Percentiles rank a stretch among this genome's conserved stretches.
These are phyloP conservation scores for Suhomyces sp. DNA, from an alignment of 805 yeast genomes.

Conservation along the genomic window DNA sequence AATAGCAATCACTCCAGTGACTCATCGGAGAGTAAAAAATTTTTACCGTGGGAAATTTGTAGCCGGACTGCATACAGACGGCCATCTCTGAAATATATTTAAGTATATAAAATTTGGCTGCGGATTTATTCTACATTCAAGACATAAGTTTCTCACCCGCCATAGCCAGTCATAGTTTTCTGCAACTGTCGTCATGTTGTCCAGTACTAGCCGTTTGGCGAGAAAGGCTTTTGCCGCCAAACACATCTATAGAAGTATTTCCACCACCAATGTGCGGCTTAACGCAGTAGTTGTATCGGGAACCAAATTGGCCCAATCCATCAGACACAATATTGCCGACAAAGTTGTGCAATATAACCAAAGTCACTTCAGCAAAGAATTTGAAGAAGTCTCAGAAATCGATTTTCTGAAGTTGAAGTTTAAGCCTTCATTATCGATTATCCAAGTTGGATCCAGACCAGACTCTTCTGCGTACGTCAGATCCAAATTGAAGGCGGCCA, in stretches of 20 bases:
- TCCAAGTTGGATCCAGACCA: constrained; percentile 88
- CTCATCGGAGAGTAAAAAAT: constrained; percentile 5
- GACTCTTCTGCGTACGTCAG: constrained; percentile 90
- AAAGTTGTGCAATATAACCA: constrained; percentile 38
- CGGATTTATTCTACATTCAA: not conserved
- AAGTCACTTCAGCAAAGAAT: constrained; percentile 20
- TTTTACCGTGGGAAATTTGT: not conserved
- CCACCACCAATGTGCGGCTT: constrained; percentile 6
- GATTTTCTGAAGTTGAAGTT: constrained; percentile 42
- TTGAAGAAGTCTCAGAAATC: constrained; percentile 13
- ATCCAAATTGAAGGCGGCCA: constrained; percentile 88
- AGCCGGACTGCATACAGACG: not conserved
- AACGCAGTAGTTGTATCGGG: constrained; percentile 43
- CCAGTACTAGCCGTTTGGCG: constrained; percentile 8
- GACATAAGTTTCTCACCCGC: not conserved
- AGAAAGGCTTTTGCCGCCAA: constrained; percentile 6
- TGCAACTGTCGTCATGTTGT: not conserved
- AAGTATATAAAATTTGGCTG: not conserved
- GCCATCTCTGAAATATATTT: not conserved
- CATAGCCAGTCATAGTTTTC: not conserved
- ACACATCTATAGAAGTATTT: not conserved
- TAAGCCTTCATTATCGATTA: constrained; percentile 73
- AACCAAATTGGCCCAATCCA: constrained; percentile 37
- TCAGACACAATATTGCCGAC: constrained; percentile 37
- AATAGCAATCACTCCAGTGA: not conserved